Conservation (phyloP, 164 flowering plant species). For the Buxus sempervirens region DNA sequence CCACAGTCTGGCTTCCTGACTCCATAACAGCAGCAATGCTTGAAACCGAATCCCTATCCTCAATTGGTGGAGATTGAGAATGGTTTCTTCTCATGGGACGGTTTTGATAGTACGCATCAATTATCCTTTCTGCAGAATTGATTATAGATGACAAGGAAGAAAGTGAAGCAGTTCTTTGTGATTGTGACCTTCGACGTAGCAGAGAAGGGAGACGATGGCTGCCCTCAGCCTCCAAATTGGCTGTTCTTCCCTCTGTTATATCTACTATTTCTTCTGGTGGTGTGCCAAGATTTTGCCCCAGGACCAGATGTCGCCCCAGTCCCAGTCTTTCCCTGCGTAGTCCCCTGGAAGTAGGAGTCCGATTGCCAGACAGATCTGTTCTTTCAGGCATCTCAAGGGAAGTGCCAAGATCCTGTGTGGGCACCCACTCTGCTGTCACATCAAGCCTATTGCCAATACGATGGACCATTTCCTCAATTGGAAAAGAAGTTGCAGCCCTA, state of each 20-base stretch:
- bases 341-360: constrained; percentile 48
- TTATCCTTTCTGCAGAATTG: constrained; percentile 35
- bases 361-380: constrained; percentile 31
- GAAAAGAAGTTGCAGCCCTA: constrained; percentile 39
- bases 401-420: constrained; percentile 24
- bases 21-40: constrained; percentile 72
- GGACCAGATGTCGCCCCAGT: constrained; percentile 1
- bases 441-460: constrained; percentile 61
- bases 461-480: constrained; percentile 71
- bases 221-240: constrained; percentile 31
- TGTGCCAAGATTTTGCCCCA: constrained; percentile 16
- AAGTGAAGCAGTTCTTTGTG: constrained; percentile 34
- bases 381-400: constrained; percentile 31
- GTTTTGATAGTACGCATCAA: constrained; percentile 38
- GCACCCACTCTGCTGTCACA: constrained; percentile 31
- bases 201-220: constrained; percentile 26
- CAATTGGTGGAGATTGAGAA: constrained; percentile 45
- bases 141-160: constrained; percentile 21
- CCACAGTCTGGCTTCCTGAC: constrained; percentile 58
- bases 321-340: neutral
- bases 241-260: constrained; percentile 28
- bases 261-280: constrained; percentile 42
- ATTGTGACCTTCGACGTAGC: constrained; percentile 32
- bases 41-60: constrained; percentile 73
- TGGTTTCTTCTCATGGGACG: constrained; percentile 41